Evolutionary conservation across 345 rosid genomes (phyloP), one percentile per base, ranked within the genome.

Genomic region (Arabidopsis suecica): DNA sequence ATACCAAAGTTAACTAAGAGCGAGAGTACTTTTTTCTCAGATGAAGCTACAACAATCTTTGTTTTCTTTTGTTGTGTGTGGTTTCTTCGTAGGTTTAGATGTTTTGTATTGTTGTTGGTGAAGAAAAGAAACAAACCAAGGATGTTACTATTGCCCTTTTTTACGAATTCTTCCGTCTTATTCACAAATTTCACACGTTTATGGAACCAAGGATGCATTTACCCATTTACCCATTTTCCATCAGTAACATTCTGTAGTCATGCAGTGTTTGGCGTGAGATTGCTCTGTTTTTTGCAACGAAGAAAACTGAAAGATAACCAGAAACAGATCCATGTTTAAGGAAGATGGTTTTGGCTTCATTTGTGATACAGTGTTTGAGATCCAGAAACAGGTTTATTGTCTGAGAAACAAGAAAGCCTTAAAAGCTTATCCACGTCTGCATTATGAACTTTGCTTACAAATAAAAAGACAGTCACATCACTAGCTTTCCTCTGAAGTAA

Each of bases 1-100:
- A 80, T 82, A 54, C 77, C 57, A 80, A 80, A 71, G 88, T 82
- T 62, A 81, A 80, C 66, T 88, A 71, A 80, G n/a, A 34, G 25
- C 45, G 25, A 33, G 10, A 67, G 2, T 48, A 16, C 12, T 75
- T 28, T 11, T 57, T 65, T 41, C 70, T 10, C 45, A 14, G 41
- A 5, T 40, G 44, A 12, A 38, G 7, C 2, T 40, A 13, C n/a
- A 1, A 54, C 48, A n/a, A 65, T 57, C 58, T 63, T 64, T 71
- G 67, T 77, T 38, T 56, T 53, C 60, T 47, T 45, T 73, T 70
- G 65, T 84, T 70, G 65, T 84, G 37, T 33, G 58, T 81, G 79
- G 51, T 69, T 71, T 20, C 67, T 42, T 71, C 22, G 56, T 56
- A 71, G 49, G 65, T 25, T 40, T 62, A 53, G 66, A 32, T 71